Evolutionary conservation across 345 rosid species (phyloP), one percentile per base, ranked within the genome.

Genomic region (Euphorbia tirucalli): DNA sequence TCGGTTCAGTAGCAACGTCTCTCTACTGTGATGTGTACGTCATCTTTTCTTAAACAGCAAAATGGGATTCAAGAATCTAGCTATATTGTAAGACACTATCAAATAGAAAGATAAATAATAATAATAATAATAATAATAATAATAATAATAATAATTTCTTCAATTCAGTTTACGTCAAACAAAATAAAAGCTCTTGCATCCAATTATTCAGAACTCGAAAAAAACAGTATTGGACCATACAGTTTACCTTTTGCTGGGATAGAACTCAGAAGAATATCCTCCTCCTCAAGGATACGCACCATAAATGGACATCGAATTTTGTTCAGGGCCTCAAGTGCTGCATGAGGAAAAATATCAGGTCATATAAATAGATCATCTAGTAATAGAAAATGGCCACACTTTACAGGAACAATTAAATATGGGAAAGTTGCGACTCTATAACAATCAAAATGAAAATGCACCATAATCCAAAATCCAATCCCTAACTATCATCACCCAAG

Each of bases 241-340:
- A 43, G 37, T 43, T 65, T 83, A 93, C 97, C 98, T 85, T 70
- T 86, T 22, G 77, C 72, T 7, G 91, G 80, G 65, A 92, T 83
- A 7, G 87, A 86, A 79, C 81, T 66, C 77, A 85, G 63, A 52
- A 88, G 84, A 62, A 74, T 28, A 84, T 94, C 97, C 11, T 87
- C 87, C 79, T 85, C 90, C 25, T 80, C 87, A 50, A 94, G 95
- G 73, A 86, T 75, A 56, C 90, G 93, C 41, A 84, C 73, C 3
- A 82, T 80, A 80, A 92, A 94, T 31, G 97, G 86, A 79, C 84
- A 85, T 11, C 62, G 80, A 72, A 90, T 83, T 59, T 57, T 72
- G 71, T 82, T 77, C 71, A 18, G 76, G 48, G 96, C 98, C 84
- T 92, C 96, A 62, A 79, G 78, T 52, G 98, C 97, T 93, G 88